Evolutionary conservation across 352 stramenopile species (phyloP).

Genomic region (Plasmopara viticola): DNA sequence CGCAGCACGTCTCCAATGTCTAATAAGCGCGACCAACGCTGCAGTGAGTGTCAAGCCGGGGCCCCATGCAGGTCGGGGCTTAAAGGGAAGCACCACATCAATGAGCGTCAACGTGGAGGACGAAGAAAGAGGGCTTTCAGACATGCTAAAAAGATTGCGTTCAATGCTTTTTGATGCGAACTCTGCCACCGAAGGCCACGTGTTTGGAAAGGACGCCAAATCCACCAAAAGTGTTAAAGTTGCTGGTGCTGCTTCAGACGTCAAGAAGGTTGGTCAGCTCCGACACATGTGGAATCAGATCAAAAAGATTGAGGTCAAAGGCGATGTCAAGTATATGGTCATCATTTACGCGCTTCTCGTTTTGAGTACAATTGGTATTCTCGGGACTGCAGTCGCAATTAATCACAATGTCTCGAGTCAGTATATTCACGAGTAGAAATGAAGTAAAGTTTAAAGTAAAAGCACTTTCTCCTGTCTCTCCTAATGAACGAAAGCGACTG

Average conservation of each 20-base stretch:
- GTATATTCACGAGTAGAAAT: slow-evolving; percentile 13
- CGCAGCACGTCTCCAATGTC: slow-evolving; percentile 1
- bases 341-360: slow-evolving; percentile 12
- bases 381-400: neutral
- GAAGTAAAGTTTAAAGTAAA: neutral
- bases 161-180: neutral
- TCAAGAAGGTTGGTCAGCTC: neutral
- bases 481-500: neutral
- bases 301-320: slow-evolving; percentile 6
- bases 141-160: slow-evolving; percentile 2
- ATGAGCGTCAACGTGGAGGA: neutral
- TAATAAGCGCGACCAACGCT: neutral
- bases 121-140: slow-evolving; percentile 3
- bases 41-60: neutral
- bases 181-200: slow-evolving; percentile 1
- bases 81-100: slow-evolving; percentile 3
- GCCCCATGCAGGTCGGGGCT: neutral
- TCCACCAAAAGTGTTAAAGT: slow-evolving; percentile 6
- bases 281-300: neutral
- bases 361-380: slow-evolving; percentile 5
- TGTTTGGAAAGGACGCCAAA: slow-evolving; percentile 3
- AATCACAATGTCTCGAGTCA: slow-evolving; percentile 6
- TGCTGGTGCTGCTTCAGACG: neutral
- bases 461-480: neutral
- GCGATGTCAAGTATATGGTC: slow-evolving; percentile 11